Evolutionary conservation across 495 filamentous ascomycete species (phyloP).

Genomic region (Tuber aestivum): DNA sequence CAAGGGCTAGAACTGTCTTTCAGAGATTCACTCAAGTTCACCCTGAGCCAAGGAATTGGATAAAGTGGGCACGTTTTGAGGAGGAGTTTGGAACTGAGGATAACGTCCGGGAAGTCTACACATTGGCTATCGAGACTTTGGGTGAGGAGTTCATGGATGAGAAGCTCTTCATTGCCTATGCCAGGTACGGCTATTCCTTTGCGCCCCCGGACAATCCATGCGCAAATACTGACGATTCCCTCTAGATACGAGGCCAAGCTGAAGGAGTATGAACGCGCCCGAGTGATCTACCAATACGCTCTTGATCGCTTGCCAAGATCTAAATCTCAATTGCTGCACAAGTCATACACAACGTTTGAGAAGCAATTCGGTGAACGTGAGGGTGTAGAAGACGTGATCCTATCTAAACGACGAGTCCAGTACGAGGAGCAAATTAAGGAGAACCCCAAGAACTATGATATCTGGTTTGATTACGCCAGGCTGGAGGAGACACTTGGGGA

Average conservation of each 20-base stretch:
- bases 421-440: conserved; percentile 92
- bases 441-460: conserved; percentile 89
- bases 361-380: conserved; percentile 94
- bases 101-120: conserved; percentile 86
- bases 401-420: conserved; percentile 87
- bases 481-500: conserved; percentile 81
- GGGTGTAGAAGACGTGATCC: conserved; percentile 89
- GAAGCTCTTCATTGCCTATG: conserved; percentile 86
- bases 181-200: conserved; percentile 46
- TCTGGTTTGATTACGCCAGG: conserved; percentile 92
- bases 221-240: conserved; percentile 8
- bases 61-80: conserved; percentile 97
- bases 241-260: conserved; percentile 73
- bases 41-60: conserved; percentile 93
- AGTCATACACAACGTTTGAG: conserved; percentile 92
- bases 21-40: conserved; percentile 88
- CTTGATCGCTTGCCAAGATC: conserved; percentile 84
- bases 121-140: conserved; percentile 77
- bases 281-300: conserved; percentile 95
- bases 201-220: background rate
- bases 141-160: conserved; percentile 97
- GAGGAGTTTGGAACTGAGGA: conserved; percentile 90
- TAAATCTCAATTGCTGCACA: conserved; percentile 77
- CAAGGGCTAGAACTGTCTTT: conserved; percentile 77
- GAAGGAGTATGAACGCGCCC: conserved; percentile 90